Evolutionary conservation across 2,329 filamentous ascomycete genomes (phyloP), one percentile per base, ranked within the genome.

Genomic region (Paracorniculantispora psalliotae): DNA sequence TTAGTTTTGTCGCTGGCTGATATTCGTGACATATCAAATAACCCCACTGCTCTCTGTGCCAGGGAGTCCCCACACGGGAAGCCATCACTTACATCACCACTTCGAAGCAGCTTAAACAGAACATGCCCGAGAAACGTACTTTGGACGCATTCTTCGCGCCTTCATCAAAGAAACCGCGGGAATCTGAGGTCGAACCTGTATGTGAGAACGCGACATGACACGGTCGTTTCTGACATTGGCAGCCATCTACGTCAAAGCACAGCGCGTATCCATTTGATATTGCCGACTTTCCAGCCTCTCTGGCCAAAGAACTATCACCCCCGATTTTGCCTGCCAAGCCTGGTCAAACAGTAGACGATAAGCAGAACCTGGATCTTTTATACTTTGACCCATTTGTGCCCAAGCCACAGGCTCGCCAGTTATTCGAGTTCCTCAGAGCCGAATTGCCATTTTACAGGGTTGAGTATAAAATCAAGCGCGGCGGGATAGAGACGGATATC

Each of bases 371-470:
- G 0, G 87, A 92, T 68, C 77, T 93, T 0, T 72, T 92, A 9
- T 90, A 90, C 72, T 92, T 88, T 68, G 81, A 90, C 65, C 89
- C 89, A 0, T 92, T 89, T 63, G 79, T 92, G 4, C 81, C 86
- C 0, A 73, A 77, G 2, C 71, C 79, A 13, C 76, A 83, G 12
- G 77, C 83, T 21, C 77, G 78, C 3, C 76, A 82, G 4, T 71
- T 91, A 0, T 93, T 92, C 71, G 74, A 84, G 15, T 91, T 91
- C 67, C 78, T 93, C 1, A 83, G 90, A 1, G 72, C 77, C n/a
- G 81, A 88, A 61, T 73, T 93, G 1, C 88, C 88, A 9, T 92
- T 92, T 72, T 91, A 92, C 66, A 81, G 88, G 55, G 89, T 92
- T 4, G 80, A 85, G 65, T 92, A 92, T 66, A 84, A 79, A 33